These are phyloP conservation scores for Colletotrichum cereale DNA, from an alignment of 2,329 filamentous ascomycete genomes.

Conservation along the genomic window DNA sequence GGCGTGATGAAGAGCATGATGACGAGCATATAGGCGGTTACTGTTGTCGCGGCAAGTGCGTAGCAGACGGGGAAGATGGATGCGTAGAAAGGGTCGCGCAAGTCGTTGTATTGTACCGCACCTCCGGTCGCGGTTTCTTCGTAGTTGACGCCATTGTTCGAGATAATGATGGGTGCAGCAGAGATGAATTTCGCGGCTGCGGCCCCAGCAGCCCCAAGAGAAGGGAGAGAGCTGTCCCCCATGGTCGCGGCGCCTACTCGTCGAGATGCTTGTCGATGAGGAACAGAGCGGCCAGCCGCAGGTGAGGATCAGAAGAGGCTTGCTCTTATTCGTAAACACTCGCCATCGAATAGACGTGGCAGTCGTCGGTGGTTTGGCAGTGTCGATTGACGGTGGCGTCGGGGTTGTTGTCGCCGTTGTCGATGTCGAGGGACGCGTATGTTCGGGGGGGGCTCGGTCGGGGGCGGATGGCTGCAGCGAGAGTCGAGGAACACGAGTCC, in stretches of 20 bases:
- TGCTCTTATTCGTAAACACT: constrained; percentile 43
- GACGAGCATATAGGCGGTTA: constrained; percentile 91
- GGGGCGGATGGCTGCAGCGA: constrained; percentile 38
- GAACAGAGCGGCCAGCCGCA: constrained; percentile 46
- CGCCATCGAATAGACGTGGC: constrained; percentile 50
- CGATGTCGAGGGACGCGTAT: constrained; percentile 17
- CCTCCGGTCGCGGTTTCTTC: constrained; percentile 52
- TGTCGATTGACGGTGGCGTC: constrained; percentile 21
- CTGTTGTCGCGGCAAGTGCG: constrained; percentile 89
- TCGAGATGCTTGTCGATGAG: constrained; percentile 41
- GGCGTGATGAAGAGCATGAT: constrained; percentile 95
- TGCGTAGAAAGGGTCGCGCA: constrained; percentile 90
- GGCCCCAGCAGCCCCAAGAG: constrained; percentile 35
- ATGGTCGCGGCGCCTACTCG: constrained; percentile 47
- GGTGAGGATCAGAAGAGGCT: constrained; percentile 39
- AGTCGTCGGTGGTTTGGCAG: constrained; percentile 26
- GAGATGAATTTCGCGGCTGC: constrained; percentile 50
- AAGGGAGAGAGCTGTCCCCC: constrained; percentile 42
- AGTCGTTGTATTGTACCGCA: constrained; percentile 66
- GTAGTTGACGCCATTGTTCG: constrained; percentile 55
- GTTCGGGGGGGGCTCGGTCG: constrained; percentile 32
- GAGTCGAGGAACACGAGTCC: constrained; percentile 31
- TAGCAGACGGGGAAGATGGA: constrained; percentile 95
- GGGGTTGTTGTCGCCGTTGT: constrained; percentile 8
- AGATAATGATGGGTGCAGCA: constrained; percentile 55